Conservation (phyloP, 768 basidiomycete genomes). For the Tulasnella sp. region DNA sequence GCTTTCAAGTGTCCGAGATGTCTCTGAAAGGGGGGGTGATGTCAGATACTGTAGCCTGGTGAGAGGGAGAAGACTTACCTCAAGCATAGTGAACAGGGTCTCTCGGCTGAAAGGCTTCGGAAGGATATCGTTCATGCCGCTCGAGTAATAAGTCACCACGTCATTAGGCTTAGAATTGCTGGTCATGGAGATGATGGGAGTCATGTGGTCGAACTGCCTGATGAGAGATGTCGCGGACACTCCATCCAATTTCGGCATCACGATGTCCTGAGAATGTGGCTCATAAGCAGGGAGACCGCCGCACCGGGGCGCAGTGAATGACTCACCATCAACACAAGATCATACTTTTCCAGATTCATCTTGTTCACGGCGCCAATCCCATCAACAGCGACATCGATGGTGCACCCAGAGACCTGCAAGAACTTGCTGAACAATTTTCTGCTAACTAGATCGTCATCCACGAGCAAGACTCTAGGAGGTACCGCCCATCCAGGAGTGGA, state of each 20-base stretch:
- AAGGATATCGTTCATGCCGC: conserved; percentile 93
- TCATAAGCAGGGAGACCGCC: neutral
- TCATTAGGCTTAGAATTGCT: conserved; percentile 87
- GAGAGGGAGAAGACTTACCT: conserved; percentile 36
- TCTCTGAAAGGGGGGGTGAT: conserved; percentile 38
- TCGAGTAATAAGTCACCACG: conserved; percentile 81
- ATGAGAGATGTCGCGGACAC: conserved; percentile 87
- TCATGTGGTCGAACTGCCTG: conserved; percentile 87
- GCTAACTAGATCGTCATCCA: conserved; percentile 92
- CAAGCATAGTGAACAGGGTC: conserved; percentile 82
- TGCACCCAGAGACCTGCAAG: conserved; percentile 89
- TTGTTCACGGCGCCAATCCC: conserved; percentile 86
- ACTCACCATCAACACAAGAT: conserved; percentile 86
- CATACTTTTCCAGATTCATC: conserved; percentile 95
- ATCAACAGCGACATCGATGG: conserved; percentile 88
- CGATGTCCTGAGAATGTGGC: conserved; percentile 58
- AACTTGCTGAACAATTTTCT: conserved; percentile 84
- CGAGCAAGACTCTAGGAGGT: conserved; percentile 79
- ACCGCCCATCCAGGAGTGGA: conserved; percentile 88
- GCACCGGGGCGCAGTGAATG: no score
- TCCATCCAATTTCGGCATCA: conserved; percentile 81
- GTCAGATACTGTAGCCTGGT: neutral
- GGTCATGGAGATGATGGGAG: conserved; percentile 98
- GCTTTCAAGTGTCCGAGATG: conserved; percentile 79
- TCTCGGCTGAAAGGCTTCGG: conserved; percentile 97